Evolutionary conservation across 805 yeast species (phyloP).

Genomic region (Candida jianshihensis): DNA sequence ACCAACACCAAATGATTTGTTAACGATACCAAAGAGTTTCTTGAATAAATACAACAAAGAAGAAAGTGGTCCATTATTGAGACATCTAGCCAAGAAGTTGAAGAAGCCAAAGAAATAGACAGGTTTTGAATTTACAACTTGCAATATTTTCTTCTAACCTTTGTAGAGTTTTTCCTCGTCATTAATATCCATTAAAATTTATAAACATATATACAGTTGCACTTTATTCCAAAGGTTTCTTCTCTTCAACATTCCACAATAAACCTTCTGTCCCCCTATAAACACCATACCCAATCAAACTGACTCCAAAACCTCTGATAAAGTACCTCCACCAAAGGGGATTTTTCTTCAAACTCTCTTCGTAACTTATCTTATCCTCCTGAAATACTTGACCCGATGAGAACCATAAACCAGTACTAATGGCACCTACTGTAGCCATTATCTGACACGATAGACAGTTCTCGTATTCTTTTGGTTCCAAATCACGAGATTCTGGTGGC

Average conservation of each 20-base stretch:
- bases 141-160: too few relatives aligned
- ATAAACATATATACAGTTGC: too few relatives aligned
- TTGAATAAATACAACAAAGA: constrained; percentile 26
- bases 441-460: constrained; percentile 67
- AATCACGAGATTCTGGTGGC: constrained; percentile 21
- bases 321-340: constrained; percentile 60
- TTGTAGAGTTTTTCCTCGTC: too few relatives aligned
- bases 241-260: constrained; percentile 35
- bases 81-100: constrained; percentile 35
- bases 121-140: neutral
- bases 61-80: constrained; percentile 28
- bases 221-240: neutral
- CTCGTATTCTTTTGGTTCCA: constrained; percentile 33
- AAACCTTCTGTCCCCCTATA: constrained; percentile 60
- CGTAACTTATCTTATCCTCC: constrained; percentile 29
- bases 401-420: constrained; percentile 59
- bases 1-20: constrained; percentile 66
- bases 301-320: constrained; percentile 47
- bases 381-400: constrained; percentile 48
- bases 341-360: constrained; percentile 28
- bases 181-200: neutral
- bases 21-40: constrained; percentile 31
- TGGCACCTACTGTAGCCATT: constrained; percentile 50
- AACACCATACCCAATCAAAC: constrained; percentile 48
- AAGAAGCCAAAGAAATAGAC: constrained; percentile 23